phyloP scores from a whole-genome alignment of 352 stramenopile genomes.

The Globisporangium emineosum region DNA sequence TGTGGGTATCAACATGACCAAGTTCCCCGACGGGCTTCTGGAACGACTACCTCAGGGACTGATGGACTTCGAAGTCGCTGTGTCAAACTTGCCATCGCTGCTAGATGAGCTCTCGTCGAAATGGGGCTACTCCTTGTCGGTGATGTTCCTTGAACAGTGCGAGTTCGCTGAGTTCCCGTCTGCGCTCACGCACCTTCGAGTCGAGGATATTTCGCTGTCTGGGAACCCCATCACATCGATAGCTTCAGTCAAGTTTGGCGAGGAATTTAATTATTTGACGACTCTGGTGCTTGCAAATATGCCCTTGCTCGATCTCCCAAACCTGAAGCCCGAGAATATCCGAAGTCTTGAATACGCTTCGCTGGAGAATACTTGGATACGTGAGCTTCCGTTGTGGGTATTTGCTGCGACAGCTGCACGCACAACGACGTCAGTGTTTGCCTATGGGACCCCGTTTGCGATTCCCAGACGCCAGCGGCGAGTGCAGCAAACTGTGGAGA shows the following conservation, averaged over 20 bases:
- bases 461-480: neutral
- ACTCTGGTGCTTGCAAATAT: constrained; percentile 1
- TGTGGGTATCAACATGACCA: constrained; percentile 12
- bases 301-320: neutral
- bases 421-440: neutral
- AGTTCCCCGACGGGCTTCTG: constrained; percentile 15
- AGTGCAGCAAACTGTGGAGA: neutral
- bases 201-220: neutral
- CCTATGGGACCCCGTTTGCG: neutral
- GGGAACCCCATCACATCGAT: constrained; percentile 2
- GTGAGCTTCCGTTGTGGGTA: neutral
- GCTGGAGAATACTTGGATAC: neutral
- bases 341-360: neutral
- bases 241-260: neutral
- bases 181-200: neutral
- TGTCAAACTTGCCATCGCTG: neutral
- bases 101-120: neutral
- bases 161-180: neutral
- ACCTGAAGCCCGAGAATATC: neutral
- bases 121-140: neutral
- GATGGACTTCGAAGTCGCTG: neutral
- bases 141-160: constrained; percentile 1
- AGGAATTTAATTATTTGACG: neutral
- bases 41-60: neutral
- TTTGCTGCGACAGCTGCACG: neutral